phyloP scores from a whole-genome alignment of 2,329 filamentous ascomycete species.

The Penicillium olsonii region DNA sequence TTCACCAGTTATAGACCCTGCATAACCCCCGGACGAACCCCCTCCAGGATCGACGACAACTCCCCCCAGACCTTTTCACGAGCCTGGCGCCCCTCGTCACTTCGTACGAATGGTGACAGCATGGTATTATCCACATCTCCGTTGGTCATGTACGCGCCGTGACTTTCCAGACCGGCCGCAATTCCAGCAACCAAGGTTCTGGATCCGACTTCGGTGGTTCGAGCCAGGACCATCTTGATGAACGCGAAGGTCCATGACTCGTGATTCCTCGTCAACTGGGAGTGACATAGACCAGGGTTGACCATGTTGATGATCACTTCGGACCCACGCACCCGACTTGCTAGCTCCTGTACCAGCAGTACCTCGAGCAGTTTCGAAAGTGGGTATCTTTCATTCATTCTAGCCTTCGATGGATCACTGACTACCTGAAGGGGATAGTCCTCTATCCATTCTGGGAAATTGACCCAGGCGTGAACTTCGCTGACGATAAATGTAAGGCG shows the following conservation, averaged over 20 bases:
- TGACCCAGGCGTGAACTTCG: constrained; percentile 45
- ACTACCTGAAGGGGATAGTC: constrained; percentile 41
- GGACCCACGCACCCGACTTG: constrained; percentile 25
- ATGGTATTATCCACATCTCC: constrained; percentile 25
- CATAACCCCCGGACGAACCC: constrained; percentile 43
- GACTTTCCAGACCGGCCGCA: constrained; percentile 41
- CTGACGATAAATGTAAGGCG: constrained; percentile 41
- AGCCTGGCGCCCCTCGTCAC: constrained; percentile 40
- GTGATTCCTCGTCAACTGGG: constrained; percentile 46
- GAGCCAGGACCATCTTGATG: constrained; percentile 37
- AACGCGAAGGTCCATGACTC: constrained; percentile 8
- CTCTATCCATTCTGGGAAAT: constrained; percentile 41
- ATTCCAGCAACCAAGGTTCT: constrained; percentile 47
- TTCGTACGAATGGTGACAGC: constrained; percentile 41
- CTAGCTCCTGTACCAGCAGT: constrained; percentile 45
- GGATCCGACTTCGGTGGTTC: constrained; percentile 51
- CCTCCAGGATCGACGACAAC: constrained; percentile 44
- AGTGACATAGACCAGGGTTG: constrained; percentile 57
- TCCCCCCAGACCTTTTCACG: constrained; percentile 49
- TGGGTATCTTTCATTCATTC: constrained; percentile 47
- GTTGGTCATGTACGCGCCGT: constrained; percentile 52
- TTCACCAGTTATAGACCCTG: constrained; percentile 16
- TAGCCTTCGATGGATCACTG: constrained; percentile 36
- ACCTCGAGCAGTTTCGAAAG: constrained; percentile 54
- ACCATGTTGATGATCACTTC: constrained; percentile 53